Evolutionary conservation across 1,284 basidiomycete genomes (phyloP).

Genomic region (Cryptococcus sp.): DNA sequence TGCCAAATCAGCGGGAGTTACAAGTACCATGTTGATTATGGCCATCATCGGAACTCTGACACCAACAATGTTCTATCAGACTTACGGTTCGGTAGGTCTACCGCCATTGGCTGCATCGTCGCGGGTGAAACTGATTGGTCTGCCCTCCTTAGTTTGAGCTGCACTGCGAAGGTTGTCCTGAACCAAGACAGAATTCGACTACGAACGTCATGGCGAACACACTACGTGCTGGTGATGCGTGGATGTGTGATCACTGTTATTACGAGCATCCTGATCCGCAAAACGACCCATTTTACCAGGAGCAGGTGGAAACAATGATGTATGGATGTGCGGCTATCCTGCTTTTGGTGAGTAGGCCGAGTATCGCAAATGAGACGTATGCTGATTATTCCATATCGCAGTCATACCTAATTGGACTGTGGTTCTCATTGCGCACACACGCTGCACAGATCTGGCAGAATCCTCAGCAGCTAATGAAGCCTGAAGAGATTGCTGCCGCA

Average conservation of each 20-base stretch:
- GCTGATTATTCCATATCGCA: constrained; percentile 47
- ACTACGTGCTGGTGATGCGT: constrained; percentile 58
- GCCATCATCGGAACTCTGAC: constrained; percentile 96
- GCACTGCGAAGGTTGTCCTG: constrained; percentile 86
- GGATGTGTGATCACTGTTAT: constrained; percentile 89
- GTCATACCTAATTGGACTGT: constrained; percentile 96
- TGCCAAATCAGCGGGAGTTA: constrained; percentile 95
- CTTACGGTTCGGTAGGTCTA: constrained; percentile 85
- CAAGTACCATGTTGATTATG: constrained; percentile 99
- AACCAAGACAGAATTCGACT: constrained; percentile 15
- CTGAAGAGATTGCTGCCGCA: constrained; percentile 58
- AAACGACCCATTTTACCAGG: constrained; percentile 93
- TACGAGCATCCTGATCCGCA: constrained; percentile 94
- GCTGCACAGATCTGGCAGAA: constrained; percentile 99
- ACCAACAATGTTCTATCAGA: constrained; percentile 97
- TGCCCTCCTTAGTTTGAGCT: constrained; percentile 72
- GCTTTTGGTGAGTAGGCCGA: constrained; percentile 69
- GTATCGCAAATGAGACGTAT: too few species aligned
- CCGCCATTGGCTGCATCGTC: not conserved
- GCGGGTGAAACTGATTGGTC: not conserved
- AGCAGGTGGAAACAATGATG: constrained; percentile 89
- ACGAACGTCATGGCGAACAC: constrained; percentile 2
- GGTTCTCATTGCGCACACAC: constrained; percentile 98
- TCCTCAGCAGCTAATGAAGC: constrained; percentile 78
- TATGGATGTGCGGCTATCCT: constrained; percentile 90